Base-by-base conservation (phyloP, 345 rosid genomes). In the Crucihimalaya himalaica region DNA sequence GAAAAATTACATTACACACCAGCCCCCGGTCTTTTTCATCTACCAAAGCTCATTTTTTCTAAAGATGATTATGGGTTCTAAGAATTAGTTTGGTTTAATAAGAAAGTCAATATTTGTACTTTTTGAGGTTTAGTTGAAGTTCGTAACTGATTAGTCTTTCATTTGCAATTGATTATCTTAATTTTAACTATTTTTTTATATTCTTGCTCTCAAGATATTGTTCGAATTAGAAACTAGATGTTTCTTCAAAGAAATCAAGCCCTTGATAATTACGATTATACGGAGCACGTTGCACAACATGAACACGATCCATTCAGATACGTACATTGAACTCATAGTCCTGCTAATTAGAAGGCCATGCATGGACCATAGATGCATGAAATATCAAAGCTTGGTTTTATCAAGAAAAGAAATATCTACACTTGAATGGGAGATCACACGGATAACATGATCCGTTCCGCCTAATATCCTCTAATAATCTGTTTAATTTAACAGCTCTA, bases 381-480 rank as follows among this genome's bases (percentile, higher is more conserved):
- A 16, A 9, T n/a, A 15, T 55, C 63, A 54, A 42, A 42, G 42
- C 5, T 54, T 54, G 63, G 2, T 23, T 20, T 51, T 12, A 53
- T 15, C 12, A 53, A 14, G 2, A 51, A 23, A 25, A 52, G 0
- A 52, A 15, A 54, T 29, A 55, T 48, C 25, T 31, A 32, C 56
- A 45, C 4, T 57, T 70, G 47, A 9, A 6, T 21, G 35, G 18
- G 46, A 18, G 15, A 15, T 50, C 75, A 61, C 68, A 71, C 61
- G 52, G 23, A 28, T 29, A 8, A 28, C 57, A 72, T 72, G 76
- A 62, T 39, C 18, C 31, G 69, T 34, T 39, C 18, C 31, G 69
- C 50, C 12, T 60, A 60, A 71, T 35, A 13, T 29, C 42, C 19
- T 16, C 50, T 52, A 46, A 35, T 52, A 46, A 35, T 18, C 25